Evolutionary conservation across 306 rosid species (phyloP), one percentile per base, ranked within the genome.

Genomic region (Inga oerstediana): DNA sequence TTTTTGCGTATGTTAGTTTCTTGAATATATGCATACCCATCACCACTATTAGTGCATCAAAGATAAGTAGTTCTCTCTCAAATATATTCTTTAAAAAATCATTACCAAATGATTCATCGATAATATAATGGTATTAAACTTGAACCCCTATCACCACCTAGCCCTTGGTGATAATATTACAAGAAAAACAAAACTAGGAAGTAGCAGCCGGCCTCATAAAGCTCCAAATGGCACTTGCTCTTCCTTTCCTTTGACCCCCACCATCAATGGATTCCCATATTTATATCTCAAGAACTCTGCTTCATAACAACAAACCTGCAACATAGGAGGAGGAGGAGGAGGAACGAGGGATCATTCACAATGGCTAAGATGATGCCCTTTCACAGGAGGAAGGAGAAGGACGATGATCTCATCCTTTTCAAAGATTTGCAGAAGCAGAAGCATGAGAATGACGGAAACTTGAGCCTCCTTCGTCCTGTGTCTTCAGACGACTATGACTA

Each of bases 331-430:
- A 27, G 49, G 16, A 68, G 17, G 37, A 24, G 30, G 15, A 67
- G 27, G 41, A 37, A 30, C 8, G 37, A 27, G 49, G 16, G 19
- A 68, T 3, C 27, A 20, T 20, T 19, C 30, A 65, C 11, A 13
- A 70, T 44, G 75, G 75, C 37, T 45, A 45, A 32, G 59, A 80
- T 24, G 54, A 46, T 46, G 76, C 39, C 59, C 59, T 72, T 72
- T 72, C 76, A 76, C 2, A 70, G 85, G 7, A 51, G 62, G 19
- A 59, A 27, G 70, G 79, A 82, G 5, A 27, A 48, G 48, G 85
- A 76, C n/a, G 85, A 84, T 0, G 98, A 93, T n/a, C 94, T 94
- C 24, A 30, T 82, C 2, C 94, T 94, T 16, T 94, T 94, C 83
- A 68, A 78, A 78, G 97, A 94, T 34, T 58, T 94, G 76, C 59